Base-by-base conservation (phyloP, 2,329 filamentous ascomycete species). In the Beauveria rudraprayagi region DNA sequence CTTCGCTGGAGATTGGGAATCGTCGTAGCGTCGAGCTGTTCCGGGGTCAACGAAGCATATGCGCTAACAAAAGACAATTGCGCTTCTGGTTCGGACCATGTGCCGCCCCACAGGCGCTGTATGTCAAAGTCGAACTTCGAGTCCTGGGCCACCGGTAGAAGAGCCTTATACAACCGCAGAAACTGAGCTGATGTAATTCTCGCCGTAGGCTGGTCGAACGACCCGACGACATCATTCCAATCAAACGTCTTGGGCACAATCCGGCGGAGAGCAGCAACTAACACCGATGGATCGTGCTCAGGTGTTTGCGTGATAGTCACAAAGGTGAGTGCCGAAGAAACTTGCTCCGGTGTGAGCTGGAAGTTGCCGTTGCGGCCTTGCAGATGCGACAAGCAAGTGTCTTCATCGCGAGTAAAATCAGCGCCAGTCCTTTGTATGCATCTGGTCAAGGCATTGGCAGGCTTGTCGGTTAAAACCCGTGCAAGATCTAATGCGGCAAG, bases 41-140 rank as follows among this genome's bases (percentile, higher is more conserved):
- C 84, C 0, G 88, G 82, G 14, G 83, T 84, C 61, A 92, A 82
- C 4, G 89, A 90, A 24, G 93, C 81, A 71, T 93, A 97, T 19
- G 92, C 92, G 65, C 89, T 88, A 59, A 97, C 84, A 71, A 97
- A 97, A n/a, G 92, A 95, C 41, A 99, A 78, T 66, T 97, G 93
- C 0, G 94, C 91, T 64, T 96, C 87, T 16, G 89, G 84, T 66
- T 95, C 85, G 64, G 88, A 85, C 93, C 95, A 99, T 64, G 84
- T 79, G 68, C 92, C 92, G 62, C 92, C 92, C 92, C 94, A 97
- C 24, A 99, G 78, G 44, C 82, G 83, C 71, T 97, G 92, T 50
- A 99, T 88, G 70, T 97, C 91, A 67, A 97, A 86, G 22, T 69
- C 67, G 16, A 65, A 67, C 26, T 68, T 70, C 3, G 73, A 63